Conservation (phyloP, 2,329 filamentous ascomycete species). For the Chaetomium olivaceum region DNA sequence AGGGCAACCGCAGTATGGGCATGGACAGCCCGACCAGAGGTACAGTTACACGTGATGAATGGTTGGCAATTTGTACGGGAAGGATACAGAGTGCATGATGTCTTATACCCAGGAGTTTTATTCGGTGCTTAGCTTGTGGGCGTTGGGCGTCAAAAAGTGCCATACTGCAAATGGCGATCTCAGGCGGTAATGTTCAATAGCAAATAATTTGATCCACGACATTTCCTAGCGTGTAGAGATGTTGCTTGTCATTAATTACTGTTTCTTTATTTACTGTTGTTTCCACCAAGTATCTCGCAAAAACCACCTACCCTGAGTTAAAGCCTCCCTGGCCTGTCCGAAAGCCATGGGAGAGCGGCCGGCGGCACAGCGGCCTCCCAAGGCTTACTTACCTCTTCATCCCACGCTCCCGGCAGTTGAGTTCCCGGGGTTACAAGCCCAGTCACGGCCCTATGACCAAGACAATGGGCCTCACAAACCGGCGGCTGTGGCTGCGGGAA, state of each 20-base stretch:
- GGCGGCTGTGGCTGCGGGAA: not conserved
- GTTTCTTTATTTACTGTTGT: not conserved
- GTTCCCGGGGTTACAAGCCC: not conserved
- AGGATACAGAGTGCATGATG: not conserved
- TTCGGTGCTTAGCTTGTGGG: not conserved
- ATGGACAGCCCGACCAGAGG: slow-evolving; percentile 24
- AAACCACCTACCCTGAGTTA: not conserved
- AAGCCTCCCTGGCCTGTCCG: not conserved
- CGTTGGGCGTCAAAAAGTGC: slow-evolving; percentile 5
- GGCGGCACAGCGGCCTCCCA: not conserved
- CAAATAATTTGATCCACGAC: not conserved
- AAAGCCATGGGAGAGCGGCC: not conserved
- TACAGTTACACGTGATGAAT: slow-evolving; percentile 23
- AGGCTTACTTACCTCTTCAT: not conserved
- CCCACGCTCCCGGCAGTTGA: not conserved
- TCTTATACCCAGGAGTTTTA: slow-evolving; percentile 19
- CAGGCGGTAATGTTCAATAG: not conserved
- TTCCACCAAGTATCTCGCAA: not conserved
- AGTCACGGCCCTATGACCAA: not conserved
- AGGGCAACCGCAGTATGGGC: slow-evolving; percentile 23
- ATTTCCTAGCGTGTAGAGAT: not conserved
- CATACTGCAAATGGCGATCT: not conserved
- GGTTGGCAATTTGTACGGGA: not conserved
- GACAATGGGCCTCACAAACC: not conserved
- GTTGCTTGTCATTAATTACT: not conserved